Conservation (phyloP, 768 basidiomycete genomes). For the Tylopilus intermedius region DNA sequence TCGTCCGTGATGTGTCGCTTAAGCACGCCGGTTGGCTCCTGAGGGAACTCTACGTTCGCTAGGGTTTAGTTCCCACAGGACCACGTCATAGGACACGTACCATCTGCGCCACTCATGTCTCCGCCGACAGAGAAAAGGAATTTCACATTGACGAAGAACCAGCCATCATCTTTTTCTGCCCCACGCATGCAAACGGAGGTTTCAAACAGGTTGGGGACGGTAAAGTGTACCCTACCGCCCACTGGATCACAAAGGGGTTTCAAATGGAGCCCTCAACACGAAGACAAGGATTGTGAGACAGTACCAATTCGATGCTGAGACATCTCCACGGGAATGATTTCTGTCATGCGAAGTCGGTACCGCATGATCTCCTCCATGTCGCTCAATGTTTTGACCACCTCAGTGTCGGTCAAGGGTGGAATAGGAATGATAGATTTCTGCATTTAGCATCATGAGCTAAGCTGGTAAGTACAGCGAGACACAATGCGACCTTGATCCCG, state of each 20-base stretch:
- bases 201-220: constrained; percentile 66
- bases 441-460: constrained; percentile 20
- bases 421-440: constrained; percentile 71
- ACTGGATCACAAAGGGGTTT: constrained; percentile 37
- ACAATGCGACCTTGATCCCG: constrained; percentile 60
- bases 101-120: constrained; percentile 67
- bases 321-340: constrained; percentile 83
- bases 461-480: constrained; percentile 11
- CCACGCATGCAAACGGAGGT: constrained; percentile 71
- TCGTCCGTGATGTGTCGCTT: constrained; percentile 69
- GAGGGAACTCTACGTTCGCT: constrained; percentile 59
- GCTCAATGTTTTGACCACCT: constrained; percentile 59
- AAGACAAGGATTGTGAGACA: constrained; percentile 23
- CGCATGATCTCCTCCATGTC: constrained; percentile 77
- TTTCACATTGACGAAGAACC: constrained; percentile 81
- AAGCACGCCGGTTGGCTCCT: constrained; percentile 55
- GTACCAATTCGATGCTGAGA: constrained; percentile 60
- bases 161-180: constrained; percentile 63
- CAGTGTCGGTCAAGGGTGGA: constrained; percentile 58
- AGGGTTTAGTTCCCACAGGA: not conserved
- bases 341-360: constrained; percentile 71
- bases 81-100: constrained; percentile 29
- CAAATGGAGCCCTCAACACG: constrained; percentile 4
- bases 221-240: constrained; percentile 77
- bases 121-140: constrained; percentile 72